phyloP scores from a whole-genome alignment of 2,329 filamentous ascomycete genomes.

The Amesomyces nigricolor region DNA sequence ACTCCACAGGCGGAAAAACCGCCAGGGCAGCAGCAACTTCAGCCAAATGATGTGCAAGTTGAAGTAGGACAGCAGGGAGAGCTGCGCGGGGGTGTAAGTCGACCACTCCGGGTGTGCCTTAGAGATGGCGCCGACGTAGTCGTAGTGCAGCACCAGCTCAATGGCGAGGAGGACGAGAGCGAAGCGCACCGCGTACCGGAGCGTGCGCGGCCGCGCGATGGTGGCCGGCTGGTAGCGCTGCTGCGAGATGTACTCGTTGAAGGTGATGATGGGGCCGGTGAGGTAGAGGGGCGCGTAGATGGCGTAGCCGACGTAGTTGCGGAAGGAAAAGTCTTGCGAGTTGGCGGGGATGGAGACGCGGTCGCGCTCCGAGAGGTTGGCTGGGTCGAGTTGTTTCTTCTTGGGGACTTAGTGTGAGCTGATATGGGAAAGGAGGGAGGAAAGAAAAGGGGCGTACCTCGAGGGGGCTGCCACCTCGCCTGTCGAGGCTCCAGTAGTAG shows the following conservation, averaged over 20 bases:
- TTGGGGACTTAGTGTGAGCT: constrained; percentile 60
- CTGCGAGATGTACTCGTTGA: constrained; percentile 96
- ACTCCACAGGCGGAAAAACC: constrained; percentile 97
- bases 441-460: constrained; percentile 59
- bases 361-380: constrained; percentile 81
- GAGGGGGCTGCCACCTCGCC: constrained; percentile 57
- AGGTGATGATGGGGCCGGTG: constrained; percentile 87
- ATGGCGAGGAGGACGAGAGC: constrained; percentile 73
- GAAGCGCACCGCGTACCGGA: constrained; percentile 80
- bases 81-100: constrained; percentile 77
- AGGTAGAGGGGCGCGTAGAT: constrained; percentile 93
- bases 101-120: constrained; percentile 75
- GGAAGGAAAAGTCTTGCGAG: constrained; percentile 65
- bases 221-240: constrained; percentile 66
- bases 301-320: constrained; percentile 83
- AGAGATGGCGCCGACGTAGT: constrained; percentile 90
- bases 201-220: constrained; percentile 63
- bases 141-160: constrained; percentile 86
- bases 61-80: constrained; percentile 88
- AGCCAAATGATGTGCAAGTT: constrained; percentile 98
- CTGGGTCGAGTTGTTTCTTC: constrained; percentile 95
- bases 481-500: constrained; percentile 83
- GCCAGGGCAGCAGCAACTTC: constrained; percentile 92
- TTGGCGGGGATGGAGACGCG: constrained; percentile 72
- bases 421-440: no score